A percentile compares a stretch with the other conserved stretches of the same genome.
Evolutionary conservation across 169 alveolate species (phyloP).

Genomic region (Eimeria acervulina): DNA sequence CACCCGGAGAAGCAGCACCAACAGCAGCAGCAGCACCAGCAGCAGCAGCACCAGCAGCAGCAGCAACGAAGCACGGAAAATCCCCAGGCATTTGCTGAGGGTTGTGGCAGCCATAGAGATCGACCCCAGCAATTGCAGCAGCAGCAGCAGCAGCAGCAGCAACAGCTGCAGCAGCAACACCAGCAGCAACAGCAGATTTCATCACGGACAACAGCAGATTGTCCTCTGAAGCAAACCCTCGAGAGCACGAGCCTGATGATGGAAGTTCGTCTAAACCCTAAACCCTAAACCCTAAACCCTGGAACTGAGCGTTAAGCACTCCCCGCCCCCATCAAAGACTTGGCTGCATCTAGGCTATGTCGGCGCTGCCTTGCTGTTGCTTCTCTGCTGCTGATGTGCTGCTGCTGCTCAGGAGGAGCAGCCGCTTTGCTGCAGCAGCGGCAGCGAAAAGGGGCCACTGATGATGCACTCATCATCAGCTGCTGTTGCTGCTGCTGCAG

Average conservation of each 20-base stretch:
- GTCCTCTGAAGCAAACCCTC: background rate
- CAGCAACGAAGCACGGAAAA: background rate
- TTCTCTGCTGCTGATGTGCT: background rate
- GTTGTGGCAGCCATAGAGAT: background rate
- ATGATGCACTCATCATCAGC: background rate
- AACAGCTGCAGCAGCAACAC: background rate
- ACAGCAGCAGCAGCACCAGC: background rate
- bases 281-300: background rate
- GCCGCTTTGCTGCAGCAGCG: constrained; percentile 50
- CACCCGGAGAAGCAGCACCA: no score
- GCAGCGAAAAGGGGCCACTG: constrained; percentile 37
- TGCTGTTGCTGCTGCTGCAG: background rate
- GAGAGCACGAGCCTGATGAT: constrained; percentile 32
- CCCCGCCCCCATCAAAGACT: no score
- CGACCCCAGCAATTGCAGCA: background rate
- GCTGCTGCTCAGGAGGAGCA: constrained; percentile 27
- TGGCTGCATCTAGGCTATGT: background rate
- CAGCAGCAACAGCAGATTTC: background rate
- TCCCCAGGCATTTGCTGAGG: background rate
- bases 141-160: constrained; percentile 24
- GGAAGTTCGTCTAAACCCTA: constrained; percentile 3
- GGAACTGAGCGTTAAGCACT: no score
- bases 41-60: background rate
- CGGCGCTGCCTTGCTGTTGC: background rate
- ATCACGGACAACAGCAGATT: background rate